Evolutionary conservation across 2,329 filamentous ascomycete species (phyloP).

Genomic region (Knoxdaviesia proteae): DNA sequence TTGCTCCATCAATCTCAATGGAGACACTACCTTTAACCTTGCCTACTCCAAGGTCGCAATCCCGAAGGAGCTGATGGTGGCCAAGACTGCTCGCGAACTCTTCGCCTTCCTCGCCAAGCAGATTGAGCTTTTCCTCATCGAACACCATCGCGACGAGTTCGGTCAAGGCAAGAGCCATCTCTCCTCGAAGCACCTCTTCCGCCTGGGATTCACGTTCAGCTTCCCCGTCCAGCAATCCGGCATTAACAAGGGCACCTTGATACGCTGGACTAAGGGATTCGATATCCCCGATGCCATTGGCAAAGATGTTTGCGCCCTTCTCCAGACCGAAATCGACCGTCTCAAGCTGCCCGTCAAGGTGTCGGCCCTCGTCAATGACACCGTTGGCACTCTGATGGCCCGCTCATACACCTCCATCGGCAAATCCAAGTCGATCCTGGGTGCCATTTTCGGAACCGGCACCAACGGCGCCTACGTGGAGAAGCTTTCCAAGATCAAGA

Average conservation of each 20-base stretch:
- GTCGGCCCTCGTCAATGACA: conserved; percentile 93
- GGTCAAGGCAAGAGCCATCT: conserved; percentile 30
- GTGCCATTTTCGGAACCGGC: conserved; percentile 91
- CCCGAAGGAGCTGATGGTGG: conserved; percentile 74
- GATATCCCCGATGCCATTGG: conserved; percentile 89
- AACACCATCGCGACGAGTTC: conserved; percentile 78
- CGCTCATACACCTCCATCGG: conserved; percentile 85
- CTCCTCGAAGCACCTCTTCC: conserved; percentile 43
- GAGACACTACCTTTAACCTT: conserved; percentile 85
- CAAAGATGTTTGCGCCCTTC: conserved; percentile 78
- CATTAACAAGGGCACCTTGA: conserved; percentile 85
- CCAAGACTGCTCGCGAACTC: conserved; percentile 66
- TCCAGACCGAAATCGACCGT: conserved; percentile 77
- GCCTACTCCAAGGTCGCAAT: conserved; percentile 86
- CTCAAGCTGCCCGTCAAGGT: conserved; percentile 77
- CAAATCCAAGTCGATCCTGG: conserved; percentile 70
- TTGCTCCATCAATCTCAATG: conserved; percentile 83
- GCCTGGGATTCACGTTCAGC: conserved; percentile 95
- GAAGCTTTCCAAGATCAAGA: conserved; percentile 69
- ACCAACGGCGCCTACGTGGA: conserved; percentile 97
- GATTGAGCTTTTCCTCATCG: conserved; percentile 70
- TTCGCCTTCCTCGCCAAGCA: conserved; percentile 87
- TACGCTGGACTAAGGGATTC: conserved; percentile 97
- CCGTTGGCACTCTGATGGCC: conserved; percentile 92
- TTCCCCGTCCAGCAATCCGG: conserved; percentile 88